Percentiles rank a stretch among this genome's conserved stretches.
phyloP scores from a whole-genome alignment of 768 basidiomycete genomes.

The Boletus sp. region DNA sequence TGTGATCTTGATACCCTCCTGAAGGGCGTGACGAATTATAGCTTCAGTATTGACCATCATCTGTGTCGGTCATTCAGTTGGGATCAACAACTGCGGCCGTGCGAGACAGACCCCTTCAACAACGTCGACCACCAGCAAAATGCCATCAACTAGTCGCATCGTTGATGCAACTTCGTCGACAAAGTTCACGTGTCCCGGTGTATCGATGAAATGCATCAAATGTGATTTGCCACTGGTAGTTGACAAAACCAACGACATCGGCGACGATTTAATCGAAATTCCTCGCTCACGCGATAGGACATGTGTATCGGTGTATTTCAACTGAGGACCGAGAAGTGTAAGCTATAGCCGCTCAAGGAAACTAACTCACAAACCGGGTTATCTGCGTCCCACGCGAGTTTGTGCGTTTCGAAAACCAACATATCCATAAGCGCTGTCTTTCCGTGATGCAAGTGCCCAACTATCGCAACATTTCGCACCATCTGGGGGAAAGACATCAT shows the following conservation, averaged over 20 bases:
- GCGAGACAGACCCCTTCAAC: slow-evolving; percentile 81
- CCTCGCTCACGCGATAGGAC: slow-evolving; percentile 81
- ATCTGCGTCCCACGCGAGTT: slow-evolving; percentile 91
- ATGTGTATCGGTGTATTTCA: slow-evolving; percentile 96
- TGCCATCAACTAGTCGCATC: slow-evolving; percentile 85
- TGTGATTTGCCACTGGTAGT: slow-evolving; percentile 90
- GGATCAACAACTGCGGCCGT: not conserved
- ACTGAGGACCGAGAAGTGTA: slow-evolving; percentile 42
- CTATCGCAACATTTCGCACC: slow-evolving; percentile 94
- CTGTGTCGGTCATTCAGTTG: slow-evolving; percentile 38
- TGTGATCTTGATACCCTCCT: slow-evolving; percentile 85
- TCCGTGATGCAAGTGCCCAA: slow-evolving; percentile 96
- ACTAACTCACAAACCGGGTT: slow-evolving; percentile 56
- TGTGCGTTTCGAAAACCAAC: slow-evolving; percentile 96
- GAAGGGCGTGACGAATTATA: slow-evolving; percentile 83
- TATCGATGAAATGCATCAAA: slow-evolving; percentile 91
- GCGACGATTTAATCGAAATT: slow-evolving; percentile 95
- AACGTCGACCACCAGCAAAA: slow-evolving; percentile 94
- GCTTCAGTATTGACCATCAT: slow-evolving; percentile 92
- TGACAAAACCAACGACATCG: slow-evolving; percentile 88
- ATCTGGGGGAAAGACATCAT: slow-evolving; percentile 90
- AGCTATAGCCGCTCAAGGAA: slow-evolving; percentile 15
- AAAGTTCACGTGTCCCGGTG: slow-evolving; percentile 98
- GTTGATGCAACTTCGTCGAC: slow-evolving; percentile 94
- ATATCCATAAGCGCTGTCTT: slow-evolving; percentile 97